A percentile compares a stretch with the other conserved stretches of the same genome.
These are phyloP conservation scores for Alternaria viburni DNA, from an alignment of 2,329 filamentous ascomycete species.

Conservation along the genomic window DNA sequence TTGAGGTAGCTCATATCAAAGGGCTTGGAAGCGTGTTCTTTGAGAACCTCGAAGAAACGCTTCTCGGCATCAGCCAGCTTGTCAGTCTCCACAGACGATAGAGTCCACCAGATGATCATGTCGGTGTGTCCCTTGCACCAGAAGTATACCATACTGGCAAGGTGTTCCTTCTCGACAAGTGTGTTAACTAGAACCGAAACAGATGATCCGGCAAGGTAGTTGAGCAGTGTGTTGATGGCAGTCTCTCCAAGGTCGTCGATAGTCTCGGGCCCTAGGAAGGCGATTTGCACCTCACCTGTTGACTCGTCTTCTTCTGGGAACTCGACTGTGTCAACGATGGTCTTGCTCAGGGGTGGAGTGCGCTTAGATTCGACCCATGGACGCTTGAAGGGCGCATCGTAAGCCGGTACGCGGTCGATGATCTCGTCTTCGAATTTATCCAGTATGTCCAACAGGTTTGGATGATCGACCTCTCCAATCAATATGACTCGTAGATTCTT, in stretches of 20 bases:
- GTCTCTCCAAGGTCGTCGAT: conserved; percentile 67
- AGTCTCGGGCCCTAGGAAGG: conserved; percentile 85
- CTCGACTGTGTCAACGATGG: conserved; percentile 77
- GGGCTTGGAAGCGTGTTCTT: conserved; percentile 78
- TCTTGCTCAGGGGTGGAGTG: conserved; percentile 73
- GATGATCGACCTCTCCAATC: conserved; percentile 88
- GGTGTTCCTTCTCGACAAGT: conserved; percentile 89
- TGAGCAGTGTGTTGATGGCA: conserved; percentile 79
- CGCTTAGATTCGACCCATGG: conserved; percentile 92
- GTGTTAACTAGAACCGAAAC: conserved; percentile 90
- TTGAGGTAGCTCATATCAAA: conserved; percentile 89
- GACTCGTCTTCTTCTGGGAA: conserved; percentile 98
- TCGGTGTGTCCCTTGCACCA: conserved; percentile 81
- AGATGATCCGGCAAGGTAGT: conserved; percentile 91
- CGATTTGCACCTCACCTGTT: conserved; percentile 83
- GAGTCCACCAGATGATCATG: conserved; percentile 82
- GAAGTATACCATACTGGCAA: conserved; percentile 84
- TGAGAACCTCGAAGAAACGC: conserved; percentile 81
- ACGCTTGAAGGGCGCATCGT: conserved; percentile 77
- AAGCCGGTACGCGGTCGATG: conserved; percentile 77
- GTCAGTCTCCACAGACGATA: conserved; percentile 85
- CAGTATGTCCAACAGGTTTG: conserved; percentile 78
- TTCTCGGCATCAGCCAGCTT: conserved; percentile 85
- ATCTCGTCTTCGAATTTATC: conserved; percentile 90
- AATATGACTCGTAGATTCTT: conserved; percentile 92